A percentile compares a stretch with the other conserved stretches of the same genome.
Evolutionary conservation across 2,329 filamentous ascomycete species (phyloP).

Genomic region (Colletotrichum theobromicola): DNA sequence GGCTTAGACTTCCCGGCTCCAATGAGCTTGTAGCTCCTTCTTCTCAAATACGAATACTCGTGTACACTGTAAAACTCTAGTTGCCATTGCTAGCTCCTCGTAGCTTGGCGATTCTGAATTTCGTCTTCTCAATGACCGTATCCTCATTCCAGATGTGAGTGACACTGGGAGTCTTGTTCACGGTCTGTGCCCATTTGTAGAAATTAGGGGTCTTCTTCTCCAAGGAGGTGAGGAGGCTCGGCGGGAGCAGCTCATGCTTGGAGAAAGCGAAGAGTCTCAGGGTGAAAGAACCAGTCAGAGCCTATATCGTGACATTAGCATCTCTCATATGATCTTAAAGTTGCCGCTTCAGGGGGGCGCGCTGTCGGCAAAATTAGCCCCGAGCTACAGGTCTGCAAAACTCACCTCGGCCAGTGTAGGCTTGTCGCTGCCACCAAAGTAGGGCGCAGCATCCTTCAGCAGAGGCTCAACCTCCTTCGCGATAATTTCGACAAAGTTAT

Average conservation of each 20-base stretch:
- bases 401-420: slow-evolving; percentile 77
- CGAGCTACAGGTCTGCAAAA: not conserved
- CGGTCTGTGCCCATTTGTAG: slow-evolving; percentile 68
- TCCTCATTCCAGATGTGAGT: slow-evolving; percentile 65
- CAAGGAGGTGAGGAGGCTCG: slow-evolving; percentile 49
- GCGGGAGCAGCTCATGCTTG: slow-evolving; percentile 60
- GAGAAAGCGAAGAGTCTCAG: slow-evolving; percentile 61
- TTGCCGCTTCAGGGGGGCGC: not conserved
- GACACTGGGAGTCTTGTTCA: slow-evolving; percentile 69
- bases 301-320: slow-evolving; percentile 42
- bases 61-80: not conserved
- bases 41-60: not conserved
- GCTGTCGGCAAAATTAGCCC: not conserved
- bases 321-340: not conserved
- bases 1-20: not conserved
- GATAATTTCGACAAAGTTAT: slow-evolving; percentile 59
- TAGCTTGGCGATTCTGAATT: slow-evolving; percentile 38
- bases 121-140: slow-evolving; percentile 43
- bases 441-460: slow-evolving; percentile 60
- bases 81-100: not conserved
- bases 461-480: slow-evolving; percentile 78
- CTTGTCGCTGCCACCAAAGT: slow-evolving; percentile 67
- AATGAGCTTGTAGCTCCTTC: not conserved
- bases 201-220: slow-evolving; percentile 67
- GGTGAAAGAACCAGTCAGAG: slow-evolving; percentile 70